Evolutionary conservation across 2,329 filamentous ascomycete genomes (phyloP).

Genomic region (Paramyrothecium roridum): DNA sequence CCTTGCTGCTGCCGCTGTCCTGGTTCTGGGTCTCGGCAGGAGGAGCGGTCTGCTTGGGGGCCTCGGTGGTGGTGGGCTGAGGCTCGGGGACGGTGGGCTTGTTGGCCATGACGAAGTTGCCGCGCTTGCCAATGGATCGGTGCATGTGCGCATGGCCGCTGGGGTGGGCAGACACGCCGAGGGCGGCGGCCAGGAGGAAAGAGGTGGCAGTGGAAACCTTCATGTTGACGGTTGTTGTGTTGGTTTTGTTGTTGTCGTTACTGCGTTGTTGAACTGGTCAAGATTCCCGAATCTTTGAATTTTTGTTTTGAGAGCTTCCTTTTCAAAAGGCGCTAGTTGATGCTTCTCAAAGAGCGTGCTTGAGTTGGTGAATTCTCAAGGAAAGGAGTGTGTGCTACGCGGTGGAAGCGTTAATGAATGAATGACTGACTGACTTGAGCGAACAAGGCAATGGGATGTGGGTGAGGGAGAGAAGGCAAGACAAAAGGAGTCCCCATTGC

Average conservation of each 20-base stretch:
- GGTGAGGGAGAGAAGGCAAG: slow-evolving; percentile 9
- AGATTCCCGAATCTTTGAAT: slow-evolving; percentile 15
- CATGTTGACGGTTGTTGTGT: slow-evolving; percentile 24
- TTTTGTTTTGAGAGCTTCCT: slow-evolving; percentile 13
- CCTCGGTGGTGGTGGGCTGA: slow-evolving; percentile 8
- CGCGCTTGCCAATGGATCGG: slow-evolving; percentile 24
- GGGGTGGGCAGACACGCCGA: slow-evolving; percentile 38
- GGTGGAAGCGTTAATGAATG: slow-evolving; percentile 17
- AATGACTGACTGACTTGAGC: slow-evolving; percentile 13
- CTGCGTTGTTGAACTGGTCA: neutral
- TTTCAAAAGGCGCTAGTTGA: neutral
- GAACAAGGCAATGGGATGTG: slow-evolving; percentile 13
- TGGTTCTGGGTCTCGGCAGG: slow-evolving; percentile 3
- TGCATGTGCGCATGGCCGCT: slow-evolving; percentile 33
- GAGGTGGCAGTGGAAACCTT: slow-evolving; percentile 36
- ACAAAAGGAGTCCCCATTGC: slow-evolving; percentile 6
- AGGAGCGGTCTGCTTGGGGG: slow-evolving; percentile 3
- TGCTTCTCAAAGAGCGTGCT: neutral
- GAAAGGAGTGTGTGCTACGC: slow-evolving; percentile 19
- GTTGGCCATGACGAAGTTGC: slow-evolving; percentile 29
- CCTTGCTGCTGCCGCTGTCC: slow-evolving; percentile 5
- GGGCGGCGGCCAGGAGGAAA: slow-evolving; percentile 32
- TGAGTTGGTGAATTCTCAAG: slow-evolving; percentile 3
- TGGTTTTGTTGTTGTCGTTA: neutral
- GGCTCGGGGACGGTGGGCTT: slow-evolving; percentile 21